Evolutionary conservation across 1,284 basidiomycete genomes (phyloP).

Genomic region (Malassezia vespertilionis): DNA sequence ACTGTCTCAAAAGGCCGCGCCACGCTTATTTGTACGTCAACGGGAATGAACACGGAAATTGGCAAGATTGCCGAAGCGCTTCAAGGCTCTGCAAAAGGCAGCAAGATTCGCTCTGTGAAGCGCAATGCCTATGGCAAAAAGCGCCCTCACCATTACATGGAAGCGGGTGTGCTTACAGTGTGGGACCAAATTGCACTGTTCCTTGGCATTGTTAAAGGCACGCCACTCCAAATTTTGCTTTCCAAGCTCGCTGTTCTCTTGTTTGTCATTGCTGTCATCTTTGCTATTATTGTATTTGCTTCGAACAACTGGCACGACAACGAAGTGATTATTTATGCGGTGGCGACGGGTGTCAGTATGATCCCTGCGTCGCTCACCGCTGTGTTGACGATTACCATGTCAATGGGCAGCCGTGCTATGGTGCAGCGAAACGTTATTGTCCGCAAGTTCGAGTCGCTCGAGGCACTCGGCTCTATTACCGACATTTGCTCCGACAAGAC

Average conservation of each 20-base stretch:
- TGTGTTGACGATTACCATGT: conserved; percentile 49
- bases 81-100: conserved; percentile 30
- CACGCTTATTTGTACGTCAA: conserved; percentile 55
- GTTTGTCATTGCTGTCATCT: conserved; percentile 43
- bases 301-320: conserved; percentile 47
- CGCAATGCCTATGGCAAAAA: conserved; percentile 50
- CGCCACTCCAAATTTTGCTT: conserved; percentile 47
- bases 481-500: conserved; percentile 48
- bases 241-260: conserved; percentile 46
- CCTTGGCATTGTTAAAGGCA: conserved; percentile 47
- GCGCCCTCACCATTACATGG: conserved; percentile 47
- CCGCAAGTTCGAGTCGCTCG: conserved; percentile 49
- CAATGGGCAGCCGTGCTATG: conserved; percentile 55
- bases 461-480: conserved; percentile 43
- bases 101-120: conserved; percentile 50
- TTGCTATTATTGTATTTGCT: conserved; percentile 48
- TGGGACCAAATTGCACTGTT: conserved; percentile 46
- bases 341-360: conserved; percentile 54
- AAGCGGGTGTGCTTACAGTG: conserved; percentile 46
- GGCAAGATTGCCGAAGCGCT: conserved; percentile 44
- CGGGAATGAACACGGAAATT: conserved; percentile 54
- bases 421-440: conserved; percentile 54
- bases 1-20: conserved; percentile 60
- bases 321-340: conserved; percentile 47
- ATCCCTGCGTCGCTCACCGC: conserved; percentile 50